phyloP scores from a whole-genome alignment of 2,329 filamentous ascomycete species.

The Fusarium siculi region DNA sequence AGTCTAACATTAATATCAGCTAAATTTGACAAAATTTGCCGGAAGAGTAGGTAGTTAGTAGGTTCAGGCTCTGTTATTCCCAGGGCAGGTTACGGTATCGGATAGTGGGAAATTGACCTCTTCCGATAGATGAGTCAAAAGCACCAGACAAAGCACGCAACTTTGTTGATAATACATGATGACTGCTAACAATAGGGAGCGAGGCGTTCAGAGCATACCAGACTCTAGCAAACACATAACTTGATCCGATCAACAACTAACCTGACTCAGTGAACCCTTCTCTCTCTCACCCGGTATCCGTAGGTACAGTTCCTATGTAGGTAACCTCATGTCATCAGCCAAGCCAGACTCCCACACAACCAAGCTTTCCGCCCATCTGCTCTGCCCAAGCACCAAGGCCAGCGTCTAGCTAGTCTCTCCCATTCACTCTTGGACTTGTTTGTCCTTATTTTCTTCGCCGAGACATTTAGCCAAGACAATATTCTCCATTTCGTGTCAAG shows the following conservation, averaged over 20 bases:
- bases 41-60: constrained; percentile 11
- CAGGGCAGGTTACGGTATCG: not conserved
- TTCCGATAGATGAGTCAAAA: constrained; percentile 10
- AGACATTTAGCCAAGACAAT: constrained; percentile 18
- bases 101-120: not conserved
- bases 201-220: not conserved
- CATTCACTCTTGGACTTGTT: not conserved
- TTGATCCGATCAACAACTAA: not conserved
- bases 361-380: constrained; percentile 40
- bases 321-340: constrained; percentile 28
- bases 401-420: not conserved
- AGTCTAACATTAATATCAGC: not conserved
- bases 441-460: constrained; percentile 18
- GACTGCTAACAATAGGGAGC: not conserved
- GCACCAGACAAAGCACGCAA: constrained; percentile 1
- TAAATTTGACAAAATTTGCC: constrained; percentile 5
- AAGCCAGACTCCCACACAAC: constrained; percentile 38
- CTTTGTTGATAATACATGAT: not conserved
- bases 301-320: not conserved
- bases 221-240: not conserved
- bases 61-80: constrained; percentile 7
- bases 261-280: not conserved
- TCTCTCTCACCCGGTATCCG: not conserved
- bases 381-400: not conserved
- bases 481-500: constrained; percentile 18